Evolutionary conservation across 495 filamentous ascomycete species (phyloP), one percentile per base, ranked within the genome.

Genomic region (Cercophora sp.): DNA sequence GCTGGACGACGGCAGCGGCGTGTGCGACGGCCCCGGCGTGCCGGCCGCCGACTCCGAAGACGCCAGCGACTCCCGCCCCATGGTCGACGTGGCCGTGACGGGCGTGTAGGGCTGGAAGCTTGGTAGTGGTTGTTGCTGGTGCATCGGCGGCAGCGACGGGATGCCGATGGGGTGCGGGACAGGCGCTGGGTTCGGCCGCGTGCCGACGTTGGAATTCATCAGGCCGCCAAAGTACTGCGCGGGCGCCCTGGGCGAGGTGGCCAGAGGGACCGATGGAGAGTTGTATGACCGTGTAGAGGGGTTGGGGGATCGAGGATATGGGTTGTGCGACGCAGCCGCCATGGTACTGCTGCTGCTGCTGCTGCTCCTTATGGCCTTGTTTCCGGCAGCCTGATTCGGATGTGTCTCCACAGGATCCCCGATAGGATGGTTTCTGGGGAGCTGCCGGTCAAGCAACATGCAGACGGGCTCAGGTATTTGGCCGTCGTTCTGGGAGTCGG

Each of bases 241-340:
- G 19, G 65, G 63, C 41, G 73, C 66, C 47, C 70, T 69, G 37
- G 79, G 75, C 16, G 80, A 82, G 29, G 78, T 74, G 47, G 78
- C 71, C 44, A 79, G 79, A 41, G 79, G 76, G 54, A 77, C 76
- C 32, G 77, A 74, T 24, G 77, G 76, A 48, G 78, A 77, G 59
- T 78, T 75, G 70, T 79, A 80, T 34, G 77, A 78, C 56, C 73
- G 66, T 23, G 70, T 71, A 26, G 76, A 78, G 42, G 69, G 71
- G 58, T 74, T 76, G 51, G 79, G 79, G 22, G 79, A 82, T 59
- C 75, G 77, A 59, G 76, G 69, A 55, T 72, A 77, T 13, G 67
- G 68, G 60, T 76, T 73, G 60, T 79, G 75, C 48, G 76, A 71
- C 66, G 72, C 65, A 48, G 76, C 71, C 58, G 76, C 74, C 79